Evolutionary conservation across 345 rosid genomes (phyloP).

Genomic region (Citrus medica): DNA sequence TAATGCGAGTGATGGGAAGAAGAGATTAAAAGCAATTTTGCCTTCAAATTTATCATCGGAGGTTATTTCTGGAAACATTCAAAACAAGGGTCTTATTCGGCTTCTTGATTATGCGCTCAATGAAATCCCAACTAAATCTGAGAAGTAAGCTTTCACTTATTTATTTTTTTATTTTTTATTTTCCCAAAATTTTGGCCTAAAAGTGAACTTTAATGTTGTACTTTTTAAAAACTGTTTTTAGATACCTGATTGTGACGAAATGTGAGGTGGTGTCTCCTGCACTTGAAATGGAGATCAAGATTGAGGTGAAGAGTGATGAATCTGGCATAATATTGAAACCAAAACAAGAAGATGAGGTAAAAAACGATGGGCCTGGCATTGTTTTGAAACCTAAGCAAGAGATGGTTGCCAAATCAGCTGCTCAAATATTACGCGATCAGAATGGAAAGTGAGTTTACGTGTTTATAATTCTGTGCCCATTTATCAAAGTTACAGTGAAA

Average conservation of each 20-base stretch:
- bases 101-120: constrained; percentile 74
- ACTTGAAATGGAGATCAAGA: constrained; percentile 58
- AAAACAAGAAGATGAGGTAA: constrained; percentile 41
- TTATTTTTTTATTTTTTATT: neutral
- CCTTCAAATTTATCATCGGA: constrained; percentile 61
- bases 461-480: neutral
- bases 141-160: constrained; percentile 39
- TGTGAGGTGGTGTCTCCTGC: constrained; percentile 71
- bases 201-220: neutral
- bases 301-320: constrained; percentile 25
- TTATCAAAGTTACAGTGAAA: neutral
- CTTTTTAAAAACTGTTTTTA: constrained; percentile 19
- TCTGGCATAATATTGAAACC: constrained; percentile 31
- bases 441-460: constrained; percentile 52
- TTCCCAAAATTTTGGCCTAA: neutral
- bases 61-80: constrained; percentile 61
- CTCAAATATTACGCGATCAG: constrained; percentile 76
- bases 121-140: constrained; percentile 80
- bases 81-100: constrained; percentile 65
- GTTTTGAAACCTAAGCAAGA: constrained; percentile 70
- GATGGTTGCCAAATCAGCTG: constrained; percentile 64
- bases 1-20: constrained; percentile 77
- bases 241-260: constrained; percentile 70
- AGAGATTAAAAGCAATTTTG: constrained; percentile 57
- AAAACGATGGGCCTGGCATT: constrained; percentile 31